phyloP scores from a whole-genome alignment of 768 basidiomycete genomes.

The button mushroom (Agaricus bisporus) region DNA sequence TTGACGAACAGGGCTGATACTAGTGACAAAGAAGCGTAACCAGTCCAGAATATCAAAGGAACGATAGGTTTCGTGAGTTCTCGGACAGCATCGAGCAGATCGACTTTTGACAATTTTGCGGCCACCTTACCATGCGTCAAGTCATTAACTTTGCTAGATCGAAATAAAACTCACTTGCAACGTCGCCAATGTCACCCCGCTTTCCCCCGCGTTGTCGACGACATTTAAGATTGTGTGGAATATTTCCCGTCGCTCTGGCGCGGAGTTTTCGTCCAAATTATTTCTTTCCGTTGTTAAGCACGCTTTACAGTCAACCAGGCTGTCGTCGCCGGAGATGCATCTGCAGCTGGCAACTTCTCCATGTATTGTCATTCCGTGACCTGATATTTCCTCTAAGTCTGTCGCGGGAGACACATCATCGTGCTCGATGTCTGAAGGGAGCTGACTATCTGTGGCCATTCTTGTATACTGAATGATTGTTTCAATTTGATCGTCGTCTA shows the following conservation, averaged over 20 bases:
- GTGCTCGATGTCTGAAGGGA: not conserved
- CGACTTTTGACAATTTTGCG: not conserved
- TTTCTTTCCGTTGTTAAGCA: slow-evolving; percentile 40
- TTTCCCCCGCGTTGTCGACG: slow-evolving; percentile 28
- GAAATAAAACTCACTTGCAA: not conserved
- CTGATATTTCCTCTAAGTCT: slow-evolving; percentile 10
- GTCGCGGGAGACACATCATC: slow-evolving; percentile 1
- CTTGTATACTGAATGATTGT: slow-evolving; percentile 44
- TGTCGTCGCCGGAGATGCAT: slow-evolving; percentile 19
- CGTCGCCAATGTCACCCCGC: slow-evolving; percentile 29
- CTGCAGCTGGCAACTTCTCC: slow-evolving; percentile 46
- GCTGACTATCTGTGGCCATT: slow-evolving; percentile 9
- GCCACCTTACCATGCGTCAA: not conserved
- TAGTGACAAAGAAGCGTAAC: slow-evolving; percentile 49
- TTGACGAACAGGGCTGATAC: slow-evolving; percentile 47
- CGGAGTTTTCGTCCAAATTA: slow-evolving; percentile 21
- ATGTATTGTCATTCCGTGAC: slow-evolving; percentile 39
- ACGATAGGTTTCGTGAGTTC: slow-evolving; percentile 38
- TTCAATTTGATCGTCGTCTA: slow-evolving; percentile 85
- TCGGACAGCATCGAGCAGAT: slow-evolving; percentile 8
- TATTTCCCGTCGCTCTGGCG: slow-evolving; percentile 21
- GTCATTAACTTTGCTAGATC: not conserved
- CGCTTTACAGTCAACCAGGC: slow-evolving; percentile 35
- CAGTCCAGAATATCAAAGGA: slow-evolving; percentile 63
- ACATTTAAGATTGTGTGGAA: slow-evolving; percentile 29